These are phyloP conservation scores for Chlorella sp. DNA, from an alignment of 139 green algal species.

Conservation along the genomic window DNA sequence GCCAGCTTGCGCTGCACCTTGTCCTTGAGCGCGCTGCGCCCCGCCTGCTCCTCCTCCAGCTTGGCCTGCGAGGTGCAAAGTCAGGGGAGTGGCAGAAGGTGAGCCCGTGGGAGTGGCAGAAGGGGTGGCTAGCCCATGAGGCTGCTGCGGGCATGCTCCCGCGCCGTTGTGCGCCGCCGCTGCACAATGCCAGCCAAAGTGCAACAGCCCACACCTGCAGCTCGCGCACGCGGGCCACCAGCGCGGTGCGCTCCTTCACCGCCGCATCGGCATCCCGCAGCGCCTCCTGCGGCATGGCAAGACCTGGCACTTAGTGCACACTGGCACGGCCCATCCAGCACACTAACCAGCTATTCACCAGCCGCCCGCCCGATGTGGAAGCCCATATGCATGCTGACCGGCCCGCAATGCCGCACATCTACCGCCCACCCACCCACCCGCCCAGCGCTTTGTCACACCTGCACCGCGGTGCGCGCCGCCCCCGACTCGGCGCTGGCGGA, in stretches of 20 bases:
- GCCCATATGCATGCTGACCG: background rate
- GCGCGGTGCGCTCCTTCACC: constrained; percentile 1
- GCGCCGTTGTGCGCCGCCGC: too few relatives aligned
- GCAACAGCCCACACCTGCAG: background rate
- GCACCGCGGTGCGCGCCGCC: constrained; percentile 11
- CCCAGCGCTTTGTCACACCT: background rate
- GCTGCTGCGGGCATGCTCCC: too few relatives aligned
- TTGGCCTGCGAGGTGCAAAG: background rate
- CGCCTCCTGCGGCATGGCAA: constrained; percentile 9
- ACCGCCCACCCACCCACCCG: too few relatives aligned
- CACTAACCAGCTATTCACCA: too few relatives aligned
- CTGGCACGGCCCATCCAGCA: too few relatives aligned
- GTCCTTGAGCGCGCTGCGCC: constrained; percentile 2
- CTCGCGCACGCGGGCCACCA: background rate
- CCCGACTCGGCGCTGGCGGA: constrained; percentile 2
- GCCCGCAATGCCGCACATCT: too few relatives aligned
- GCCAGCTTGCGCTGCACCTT: constrained; percentile 22
- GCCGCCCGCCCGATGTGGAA: background rate
- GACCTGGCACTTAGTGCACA: background rate
- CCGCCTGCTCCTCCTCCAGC: constrained; percentile 23
- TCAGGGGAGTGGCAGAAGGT: too few relatives aligned
- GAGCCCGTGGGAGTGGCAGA: too few relatives aligned
- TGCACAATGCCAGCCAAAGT: too few relatives aligned
- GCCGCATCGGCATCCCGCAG: constrained; percentile 11
- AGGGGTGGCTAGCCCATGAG: too few relatives aligned